Evolutionary conservation across 257 asterid species (phyloP).

Genomic region (Solanum medicagineum): DNA sequence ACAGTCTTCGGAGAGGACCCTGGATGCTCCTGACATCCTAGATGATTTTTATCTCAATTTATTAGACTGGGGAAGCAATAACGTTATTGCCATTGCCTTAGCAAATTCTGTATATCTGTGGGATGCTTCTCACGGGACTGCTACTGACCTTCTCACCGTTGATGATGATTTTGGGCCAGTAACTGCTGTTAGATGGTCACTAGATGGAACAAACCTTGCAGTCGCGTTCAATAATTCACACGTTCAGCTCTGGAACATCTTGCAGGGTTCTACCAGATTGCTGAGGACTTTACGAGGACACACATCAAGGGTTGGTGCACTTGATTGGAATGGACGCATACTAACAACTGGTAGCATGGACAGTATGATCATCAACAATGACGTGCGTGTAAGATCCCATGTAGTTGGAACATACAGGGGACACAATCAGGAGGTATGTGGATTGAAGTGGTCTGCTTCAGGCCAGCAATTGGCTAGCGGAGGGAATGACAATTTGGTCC

Average conservation of each 20-base stretch:
- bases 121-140: slow-evolving; percentile 66
- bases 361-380: slow-evolving; percentile 67
- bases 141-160: slow-evolving; percentile 64
- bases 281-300: slow-evolving; percentile 71
- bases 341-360: slow-evolving; percentile 97
- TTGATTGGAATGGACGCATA: slow-evolving; percentile 87
- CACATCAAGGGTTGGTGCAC: slow-evolving; percentile 50
- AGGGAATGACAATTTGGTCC: slow-evolving; percentile 84
- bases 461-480: slow-evolving; percentile 95
- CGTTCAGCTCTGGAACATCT: slow-evolving; percentile 85
- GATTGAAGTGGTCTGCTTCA: slow-evolving; percentile 85
- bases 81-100: slow-evolving; percentile 79
- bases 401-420: slow-evolving; percentile 68
- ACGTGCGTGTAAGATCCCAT: slow-evolving; percentile 55
- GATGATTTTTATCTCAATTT: slow-evolving; percentile 87
- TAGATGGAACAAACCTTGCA: slow-evolving; percentile 69
- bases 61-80: slow-evolving; percentile 87
- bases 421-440: slow-evolving; percentile 85
- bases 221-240: slow-evolving; percentile 75
- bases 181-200: slow-evolving; percentile 87
- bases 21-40: slow-evolving; percentile 83
- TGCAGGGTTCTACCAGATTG: slow-evolving; percentile 33
- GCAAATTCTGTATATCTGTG: slow-evolving; percentile 70
- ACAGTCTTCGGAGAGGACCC: slow-evolving; percentile 86
- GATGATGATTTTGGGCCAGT: slow-evolving; percentile 81